phyloP scores from a whole-genome alignment of 2,329 filamentous ascomycete genomes.

The Dactylonectria macrodidyma region DNA sequence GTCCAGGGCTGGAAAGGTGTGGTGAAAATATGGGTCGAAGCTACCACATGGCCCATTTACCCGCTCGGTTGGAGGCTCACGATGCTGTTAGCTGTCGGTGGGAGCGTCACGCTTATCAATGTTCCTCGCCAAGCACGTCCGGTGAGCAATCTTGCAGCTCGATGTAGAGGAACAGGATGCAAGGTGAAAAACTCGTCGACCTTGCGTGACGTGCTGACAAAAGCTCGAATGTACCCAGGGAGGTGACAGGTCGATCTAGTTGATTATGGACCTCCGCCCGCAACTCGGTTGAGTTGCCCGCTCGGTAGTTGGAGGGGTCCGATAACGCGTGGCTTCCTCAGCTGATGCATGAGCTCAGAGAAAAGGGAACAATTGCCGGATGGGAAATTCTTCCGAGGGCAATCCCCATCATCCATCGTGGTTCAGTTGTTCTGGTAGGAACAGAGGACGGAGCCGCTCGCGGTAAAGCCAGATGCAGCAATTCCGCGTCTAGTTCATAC shows the following conservation, averaged over 20 bases:
- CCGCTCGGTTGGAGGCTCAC: conserved; percentile 3
- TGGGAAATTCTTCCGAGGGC: neutral
- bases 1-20: neutral
- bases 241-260: neutral
- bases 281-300: neutral
- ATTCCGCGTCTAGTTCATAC: conserved; percentile 18
- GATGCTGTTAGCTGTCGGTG: conserved; percentile 7
- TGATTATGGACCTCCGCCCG: conserved; percentile 2
- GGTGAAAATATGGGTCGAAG: conserved; percentile 27
- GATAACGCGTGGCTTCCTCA: conserved; percentile 14
- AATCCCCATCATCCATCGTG: conserved; percentile 5
- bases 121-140: neutral
- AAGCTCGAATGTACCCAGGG: neutral
- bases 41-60: conserved; percentile 12
- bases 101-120: neutral
- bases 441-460: neutral
- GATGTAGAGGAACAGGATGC: neutral
- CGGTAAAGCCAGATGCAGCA: conserved; percentile 22
- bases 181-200: conserved; percentile 6
- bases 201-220: conserved; percentile 22
- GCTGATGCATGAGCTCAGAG: neutral
- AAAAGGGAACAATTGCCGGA: neutral
- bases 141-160: conserved; percentile 19
- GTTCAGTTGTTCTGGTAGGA: conserved; percentile 13
- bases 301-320: conserved; percentile 9